A percentile compares a stretch with the other conserved stretches of the same genome.
Conservation (phyloP, 2,329 filamentous ascomycete genomes). For the Zasmidium citrigriseum region DNA sequence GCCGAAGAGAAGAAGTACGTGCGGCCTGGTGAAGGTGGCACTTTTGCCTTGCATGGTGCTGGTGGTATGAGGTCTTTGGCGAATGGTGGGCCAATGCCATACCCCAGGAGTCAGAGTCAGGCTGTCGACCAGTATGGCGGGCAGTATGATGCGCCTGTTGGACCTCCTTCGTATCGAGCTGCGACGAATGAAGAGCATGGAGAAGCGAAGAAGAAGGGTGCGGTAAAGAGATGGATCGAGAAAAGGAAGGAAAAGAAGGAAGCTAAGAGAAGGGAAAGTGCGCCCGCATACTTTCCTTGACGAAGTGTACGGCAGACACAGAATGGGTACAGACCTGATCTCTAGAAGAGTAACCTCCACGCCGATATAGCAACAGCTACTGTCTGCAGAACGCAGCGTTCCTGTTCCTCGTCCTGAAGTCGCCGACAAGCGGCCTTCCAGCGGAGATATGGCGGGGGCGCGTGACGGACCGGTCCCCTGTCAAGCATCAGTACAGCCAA, state of each 20-base stretch:
- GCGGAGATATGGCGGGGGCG: too few species aligned
- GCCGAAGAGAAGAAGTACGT: slow-evolving; percentile 29
- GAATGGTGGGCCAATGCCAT: slow-evolving; percentile 14
- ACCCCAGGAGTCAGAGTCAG: not conserved
- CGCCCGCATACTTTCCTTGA: slow-evolving; percentile 12
- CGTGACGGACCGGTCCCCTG: too few species aligned
- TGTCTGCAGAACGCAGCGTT: too few species aligned
- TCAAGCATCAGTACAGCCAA: too few species aligned
- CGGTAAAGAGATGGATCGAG: slow-evolving; percentile 20
- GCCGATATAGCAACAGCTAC: too few species aligned
- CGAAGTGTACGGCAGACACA: too few species aligned
- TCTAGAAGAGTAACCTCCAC: too few species aligned
- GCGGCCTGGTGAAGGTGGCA: slow-evolving; percentile 23
- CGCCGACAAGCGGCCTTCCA: too few species aligned
- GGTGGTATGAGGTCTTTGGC: slow-evolving; percentile 17
- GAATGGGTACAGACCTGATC: too few species aligned
- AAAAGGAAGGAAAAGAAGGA: slow-evolving; percentile 21
- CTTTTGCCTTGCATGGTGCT: slow-evolving; percentile 9
- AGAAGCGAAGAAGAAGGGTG: slow-evolving; percentile 9
- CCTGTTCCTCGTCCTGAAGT: too few species aligned
- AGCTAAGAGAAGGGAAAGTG: slow-evolving; percentile 12
- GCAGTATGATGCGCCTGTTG: slow-evolving; percentile 23
- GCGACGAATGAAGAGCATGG: slow-evolving; percentile 8
- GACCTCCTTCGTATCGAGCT: slow-evolving; percentile 19
- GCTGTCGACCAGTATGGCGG: slow-evolving; percentile 14